Percentiles rank a stretch among this genome's conserved stretches.
phyloP scores from a whole-genome alignment of 495 filamentous ascomycete species.

The Lasiosphaeris hirsuta region DNA sequence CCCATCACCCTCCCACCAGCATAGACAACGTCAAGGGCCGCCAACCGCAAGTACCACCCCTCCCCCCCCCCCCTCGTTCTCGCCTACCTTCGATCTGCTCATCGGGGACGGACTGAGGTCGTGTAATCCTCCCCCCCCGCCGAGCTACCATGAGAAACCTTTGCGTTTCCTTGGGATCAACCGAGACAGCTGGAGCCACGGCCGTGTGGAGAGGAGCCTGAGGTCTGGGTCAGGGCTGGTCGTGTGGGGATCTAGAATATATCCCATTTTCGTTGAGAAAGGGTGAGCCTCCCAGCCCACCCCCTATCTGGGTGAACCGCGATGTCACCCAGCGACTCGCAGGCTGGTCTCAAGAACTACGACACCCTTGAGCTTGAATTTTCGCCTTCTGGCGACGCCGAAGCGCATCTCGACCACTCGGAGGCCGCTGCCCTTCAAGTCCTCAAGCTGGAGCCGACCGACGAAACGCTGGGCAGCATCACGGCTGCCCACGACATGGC shows the following conservation, averaged over 20 bases:
- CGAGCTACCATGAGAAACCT: slow-evolving; percentile 25
- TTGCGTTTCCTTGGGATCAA: slow-evolving; percentile 13
- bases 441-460: slow-evolving; percentile 29
- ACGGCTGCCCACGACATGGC: slow-evolving; percentile 32
- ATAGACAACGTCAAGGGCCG: slow-evolving; percentile 5
- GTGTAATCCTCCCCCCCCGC: slow-evolving; percentile 7
- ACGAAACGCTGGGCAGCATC: slow-evolving; percentile 29
- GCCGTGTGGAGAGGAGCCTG: slow-evolving; percentile 23
- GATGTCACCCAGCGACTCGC: slow-evolving; percentile 28
- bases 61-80: neutral
- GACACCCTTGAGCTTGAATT: slow-evolving; percentile 28
- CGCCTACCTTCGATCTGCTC: neutral
- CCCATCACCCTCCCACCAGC: slow-evolving; percentile 11
- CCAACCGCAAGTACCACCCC: neutral
- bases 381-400: slow-evolving; percentile 21
- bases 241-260: slow-evolving; percentile 20
- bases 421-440: slow-evolving; percentile 23
- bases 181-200: slow-evolving; percentile 14
- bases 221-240: slow-evolving; percentile 15
- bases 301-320: neutral
- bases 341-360: slow-evolving; percentile 22
- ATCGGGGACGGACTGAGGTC: slow-evolving; percentile 8
- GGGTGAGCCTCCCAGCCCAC: neutral
- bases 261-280: slow-evolving; percentile 13
- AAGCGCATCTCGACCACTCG: slow-evolving; percentile 21